phyloP scores from a whole-genome alignment of 2,329 filamentous ascomycete species.

The Diaporthe nobilis region DNA sequence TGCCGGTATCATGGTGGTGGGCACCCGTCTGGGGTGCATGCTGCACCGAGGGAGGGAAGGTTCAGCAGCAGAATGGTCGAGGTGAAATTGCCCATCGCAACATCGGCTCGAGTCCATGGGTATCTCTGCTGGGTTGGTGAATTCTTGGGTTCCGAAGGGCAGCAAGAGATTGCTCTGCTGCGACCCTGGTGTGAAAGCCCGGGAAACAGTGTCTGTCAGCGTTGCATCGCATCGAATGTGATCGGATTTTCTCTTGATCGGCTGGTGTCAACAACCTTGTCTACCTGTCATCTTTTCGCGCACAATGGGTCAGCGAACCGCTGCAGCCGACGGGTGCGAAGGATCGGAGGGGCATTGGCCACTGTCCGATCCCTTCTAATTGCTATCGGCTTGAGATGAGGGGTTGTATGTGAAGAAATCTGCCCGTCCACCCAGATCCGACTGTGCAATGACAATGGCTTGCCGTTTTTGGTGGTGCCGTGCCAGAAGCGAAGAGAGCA shows the following conservation, averaged over 20 bases:
- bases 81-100: slow-evolving; percentile 30
- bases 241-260: slow-evolving; percentile 25
- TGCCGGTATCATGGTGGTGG: slow-evolving; percentile 4
- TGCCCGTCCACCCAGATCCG: background rate
- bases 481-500: background rate
- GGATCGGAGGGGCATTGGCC: slow-evolving; percentile 22
- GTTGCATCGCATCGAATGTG: slow-evolving; percentile 23
- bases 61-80: slow-evolving; percentile 10
- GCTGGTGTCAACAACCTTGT: slow-evolving; percentile 26
- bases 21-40: slow-evolving; percentile 22
- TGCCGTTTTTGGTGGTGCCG: background rate
- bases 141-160: slow-evolving; percentile 19
- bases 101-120: background rate
- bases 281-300: slow-evolving; percentile 16
- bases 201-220: slow-evolving; percentile 9
- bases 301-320: background rate
- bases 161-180: slow-evolving; percentile 13
- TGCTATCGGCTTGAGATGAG: background rate
- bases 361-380: background rate
- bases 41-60: slow-evolving; percentile 17
- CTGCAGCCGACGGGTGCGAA: slow-evolving; percentile 25
- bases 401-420: slow-evolving; percentile 1
- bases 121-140: background rate
- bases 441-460: background rate
- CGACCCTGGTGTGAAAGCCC: slow-evolving; percentile 1